phyloP scores from a whole-genome alignment of 257 asterid species.

The Rauvolfia tetraphylla region DNA sequence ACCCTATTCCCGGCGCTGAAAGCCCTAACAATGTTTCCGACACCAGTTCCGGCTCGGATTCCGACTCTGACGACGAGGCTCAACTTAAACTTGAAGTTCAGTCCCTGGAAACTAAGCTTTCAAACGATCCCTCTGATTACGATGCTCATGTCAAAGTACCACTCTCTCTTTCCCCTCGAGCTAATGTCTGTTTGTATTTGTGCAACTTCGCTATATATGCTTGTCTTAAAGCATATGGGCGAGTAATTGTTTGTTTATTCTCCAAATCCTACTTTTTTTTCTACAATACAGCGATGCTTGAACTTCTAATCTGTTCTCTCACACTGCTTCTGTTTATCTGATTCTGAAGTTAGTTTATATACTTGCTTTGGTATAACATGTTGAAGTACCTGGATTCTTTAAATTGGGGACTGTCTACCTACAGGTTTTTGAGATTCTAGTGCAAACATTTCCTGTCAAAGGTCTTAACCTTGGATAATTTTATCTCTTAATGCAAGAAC shows the following conservation, averaged over 20 bases:
- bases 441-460: not conserved
- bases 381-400: not conserved
- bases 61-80: slow-evolving; percentile 63
- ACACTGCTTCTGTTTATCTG: not conserved
- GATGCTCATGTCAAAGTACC: slow-evolving; percentile 72
- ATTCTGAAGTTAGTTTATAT: not conserved
- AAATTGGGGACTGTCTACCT: not conserved
- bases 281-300: not conserved
- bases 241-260: not conserved
- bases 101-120: slow-evolving; percentile 55
- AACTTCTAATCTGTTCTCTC: not conserved
- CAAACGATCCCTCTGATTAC: slow-evolving; percentile 60
- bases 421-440: not conserved
- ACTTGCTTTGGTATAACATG: not conserved
- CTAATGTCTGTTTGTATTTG: not conserved
- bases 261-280: too few relatives aligned
- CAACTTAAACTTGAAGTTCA: slow-evolving; percentile 58
- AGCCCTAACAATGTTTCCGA: slow-evolving; percentile 35
- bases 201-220: not conserved
- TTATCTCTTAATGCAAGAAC: not conserved
- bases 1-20: slow-evolving; percentile 45
- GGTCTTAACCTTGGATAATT: not conserved
- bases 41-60: slow-evolving; percentile 43
- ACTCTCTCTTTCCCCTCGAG: not conserved
- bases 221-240: not conserved